phyloP scores from a whole-genome alignment of 148 eudicot species.

The Rheum nobile region DNA sequence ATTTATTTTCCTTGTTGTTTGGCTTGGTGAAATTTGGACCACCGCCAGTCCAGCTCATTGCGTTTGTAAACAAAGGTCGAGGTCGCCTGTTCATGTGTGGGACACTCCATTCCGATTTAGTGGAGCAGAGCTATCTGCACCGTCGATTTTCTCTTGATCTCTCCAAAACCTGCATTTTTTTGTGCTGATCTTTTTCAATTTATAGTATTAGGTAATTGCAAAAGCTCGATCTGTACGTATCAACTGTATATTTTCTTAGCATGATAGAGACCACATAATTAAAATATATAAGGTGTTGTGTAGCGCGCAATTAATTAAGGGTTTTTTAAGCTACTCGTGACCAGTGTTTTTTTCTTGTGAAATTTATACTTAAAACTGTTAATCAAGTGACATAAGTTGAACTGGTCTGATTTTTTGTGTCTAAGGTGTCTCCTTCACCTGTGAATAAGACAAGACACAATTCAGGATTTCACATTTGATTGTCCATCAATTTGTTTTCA shows the following conservation, averaged over 20 bases:
- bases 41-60: conserved; percentile 32
- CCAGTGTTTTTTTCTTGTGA: background rate
- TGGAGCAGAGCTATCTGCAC: conserved; percentile 1
- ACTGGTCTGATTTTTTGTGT: background rate
- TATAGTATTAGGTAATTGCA: background rate
- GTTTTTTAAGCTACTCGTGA: background rate
- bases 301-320: background rate
- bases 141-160: background rate
- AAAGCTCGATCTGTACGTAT: background rate
- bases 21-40: conserved; percentile 20
- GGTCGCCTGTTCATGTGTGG: background rate
- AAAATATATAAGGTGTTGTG: background rate
- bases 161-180: too few relatives aligned
- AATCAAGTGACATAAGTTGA: background rate
- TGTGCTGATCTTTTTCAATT: too few relatives aligned
- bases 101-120: background rate
- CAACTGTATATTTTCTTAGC: background rate
- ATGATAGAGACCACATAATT: background rate
- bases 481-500: background rate
- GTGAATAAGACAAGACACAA: background rate
- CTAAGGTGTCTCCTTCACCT: background rate
- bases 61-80: background rate
- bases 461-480: background rate
- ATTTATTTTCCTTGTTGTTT: background rate
- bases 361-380: background rate